Evolutionary conservation across 2,329 filamentous ascomycete species (phyloP), one percentile per base, ranked within the genome.

Genomic region (Beauveria sp.): DNA sequence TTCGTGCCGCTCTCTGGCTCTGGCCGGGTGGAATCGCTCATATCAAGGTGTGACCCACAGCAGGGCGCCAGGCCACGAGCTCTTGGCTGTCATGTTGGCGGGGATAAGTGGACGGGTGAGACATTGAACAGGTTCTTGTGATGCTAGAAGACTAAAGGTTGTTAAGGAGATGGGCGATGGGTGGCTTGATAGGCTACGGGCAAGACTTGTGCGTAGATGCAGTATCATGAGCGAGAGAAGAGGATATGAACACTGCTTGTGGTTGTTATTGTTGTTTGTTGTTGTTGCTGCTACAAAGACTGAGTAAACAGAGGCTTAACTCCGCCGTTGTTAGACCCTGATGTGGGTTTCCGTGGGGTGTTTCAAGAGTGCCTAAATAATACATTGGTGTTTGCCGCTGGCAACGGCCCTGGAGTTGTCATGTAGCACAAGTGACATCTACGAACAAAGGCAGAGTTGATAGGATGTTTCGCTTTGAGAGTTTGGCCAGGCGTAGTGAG

Each of bases 271-370:
- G 8, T 30, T 30, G 8, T 7, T 46, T 22, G 40, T 20, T 24
- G 12, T 37, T 26, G 12, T 20, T 47, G 22, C 2, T 26, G 5
- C 12, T 48, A 24, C 34, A 37, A 37, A 37, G 34, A 37, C 34
- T 6, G 46, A 48, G 3, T 22, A 28, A 28, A 48, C 12, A 20
- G 10, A 52, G 2, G 10, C 9, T 20, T 22, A 20, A 55, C 44
- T 55, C 43, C 20, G 48, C 48, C 26, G n/a, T 53, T 28, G 22
- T 50, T 50, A 26, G 55, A 58, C 55, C 55, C 55, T 51, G 55
- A 58, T 50, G 10, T 46, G 55, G 43, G 22, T 40, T 40, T 16
- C 30, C 55, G 43, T 22, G 43, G 30, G 55, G 44, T 55, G 52
- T 54, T 54, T 55, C 47, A 50, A 41, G 20, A 26, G 20, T n/a